A percentile compares a stretch with the other conserved stretches of the same genome.
Evolutionary conservation across 2,329 filamentous ascomycete genomes (phyloP).

Genomic region (Exophiala dermatitidis): DNA sequence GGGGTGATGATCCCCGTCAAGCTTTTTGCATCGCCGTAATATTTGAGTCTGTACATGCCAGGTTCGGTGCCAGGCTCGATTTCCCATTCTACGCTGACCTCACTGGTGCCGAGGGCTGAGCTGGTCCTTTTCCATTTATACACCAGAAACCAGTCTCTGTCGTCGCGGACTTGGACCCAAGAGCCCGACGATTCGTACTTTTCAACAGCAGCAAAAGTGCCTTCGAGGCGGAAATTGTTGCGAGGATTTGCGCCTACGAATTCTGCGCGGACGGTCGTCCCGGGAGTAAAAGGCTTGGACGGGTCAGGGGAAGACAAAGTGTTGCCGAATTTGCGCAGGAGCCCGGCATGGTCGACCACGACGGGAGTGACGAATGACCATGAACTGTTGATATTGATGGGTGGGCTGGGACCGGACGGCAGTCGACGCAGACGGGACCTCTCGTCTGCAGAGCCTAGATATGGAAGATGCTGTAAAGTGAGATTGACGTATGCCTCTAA

Average conservation of each 20-base stretch:
- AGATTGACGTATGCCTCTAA: conserved; percentile 83
- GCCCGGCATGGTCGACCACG: conserved; percentile 60
- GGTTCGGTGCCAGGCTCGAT: conserved; percentile 46
- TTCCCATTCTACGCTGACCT: conserved; percentile 76
- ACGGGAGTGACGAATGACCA: conserved; percentile 75
- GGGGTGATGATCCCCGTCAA: conserved; percentile 53
- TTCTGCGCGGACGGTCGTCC: conserved; percentile 55
- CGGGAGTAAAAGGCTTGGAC: conserved; percentile 49
- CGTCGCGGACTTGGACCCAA: conserved; percentile 64
- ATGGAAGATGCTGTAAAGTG: conserved; percentile 63
- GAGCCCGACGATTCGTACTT: conserved; percentile 40
- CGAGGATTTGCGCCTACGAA: conserved; percentile 87
- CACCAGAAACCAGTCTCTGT: conserved; percentile 75
- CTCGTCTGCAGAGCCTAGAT: conserved; percentile 43
- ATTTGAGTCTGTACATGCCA: conserved; percentile 71
- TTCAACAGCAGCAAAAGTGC: conserved; percentile 73
- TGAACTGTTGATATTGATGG: conserved; percentile 68
- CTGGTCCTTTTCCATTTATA: conserved; percentile 72
- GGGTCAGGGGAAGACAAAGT: conserved; percentile 52
- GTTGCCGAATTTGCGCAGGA: conserved; percentile 64
- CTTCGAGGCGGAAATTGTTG: conserved; percentile 73
- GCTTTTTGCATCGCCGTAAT: conserved; percentile 76
- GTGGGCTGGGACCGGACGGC: conserved; percentile 56
- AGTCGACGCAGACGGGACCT: conserved; percentile 39
- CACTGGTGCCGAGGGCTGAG: conserved; percentile 63